phyloP scores from a whole-genome alignment of 306 rosid species.

The Cucumis hystrix region DNA sequence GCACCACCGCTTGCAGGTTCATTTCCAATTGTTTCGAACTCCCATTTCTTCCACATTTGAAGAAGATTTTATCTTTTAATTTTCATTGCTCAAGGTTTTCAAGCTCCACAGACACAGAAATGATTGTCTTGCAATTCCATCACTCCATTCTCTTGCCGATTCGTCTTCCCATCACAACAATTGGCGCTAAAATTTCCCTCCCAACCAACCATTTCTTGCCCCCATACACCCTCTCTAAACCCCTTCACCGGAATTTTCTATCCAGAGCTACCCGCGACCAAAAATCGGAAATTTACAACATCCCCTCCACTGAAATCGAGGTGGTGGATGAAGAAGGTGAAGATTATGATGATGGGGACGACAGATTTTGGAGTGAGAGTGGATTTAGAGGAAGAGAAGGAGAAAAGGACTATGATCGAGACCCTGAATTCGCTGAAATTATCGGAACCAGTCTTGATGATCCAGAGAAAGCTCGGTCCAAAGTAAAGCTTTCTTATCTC shows the following conservation, averaged over 20 bases:
- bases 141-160: constrained; percentile 6
- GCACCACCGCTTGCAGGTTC: neutral
- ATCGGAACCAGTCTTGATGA: constrained; percentile 53
- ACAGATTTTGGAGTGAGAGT: constrained; percentile 24
- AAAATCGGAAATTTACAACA: constrained; percentile 17
- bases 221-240: constrained; percentile 10
- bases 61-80: neutral
- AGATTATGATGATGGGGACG: constrained; percentile 12
- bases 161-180: constrained; percentile 17
- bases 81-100: neutral
- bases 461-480: constrained; percentile 62
- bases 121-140: neutral
- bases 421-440: constrained; percentile 80
- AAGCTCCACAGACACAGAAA: neutral
- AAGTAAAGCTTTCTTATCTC: constrained; percentile 27
- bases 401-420: constrained; percentile 51
- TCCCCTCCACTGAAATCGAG: constrained; percentile 11
- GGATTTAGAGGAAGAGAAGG: constrained; percentile 27
- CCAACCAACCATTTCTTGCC: constrained; percentile 6
- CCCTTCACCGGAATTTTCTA: neutral
- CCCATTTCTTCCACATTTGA: neutral
- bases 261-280: constrained; percentile 13
- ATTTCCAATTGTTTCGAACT: neutral
- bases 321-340: constrained; percentile 17
- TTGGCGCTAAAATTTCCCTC: constrained; percentile 12